Conservation (phyloP, 345 rosid species). For the Excoecaria cochinchinensis region DNA sequence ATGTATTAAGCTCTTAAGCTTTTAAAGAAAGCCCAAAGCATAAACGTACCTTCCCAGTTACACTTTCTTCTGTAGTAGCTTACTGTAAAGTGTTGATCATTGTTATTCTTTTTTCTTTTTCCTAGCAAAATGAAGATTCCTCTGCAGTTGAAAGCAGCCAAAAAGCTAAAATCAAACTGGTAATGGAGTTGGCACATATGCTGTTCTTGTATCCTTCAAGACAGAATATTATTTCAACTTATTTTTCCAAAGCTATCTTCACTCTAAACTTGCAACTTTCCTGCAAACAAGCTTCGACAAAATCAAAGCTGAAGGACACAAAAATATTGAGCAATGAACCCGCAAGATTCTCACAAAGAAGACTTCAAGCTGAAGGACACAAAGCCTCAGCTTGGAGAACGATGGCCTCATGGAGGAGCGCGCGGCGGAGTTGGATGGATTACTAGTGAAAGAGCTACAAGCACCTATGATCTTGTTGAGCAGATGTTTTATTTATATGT, state of each 20-base stretch:
- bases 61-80: neutral
- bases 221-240: neutral
- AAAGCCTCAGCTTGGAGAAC: slow-evolving; percentile 88
- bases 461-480: slow-evolving; percentile 39
- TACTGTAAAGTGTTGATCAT: neutral
- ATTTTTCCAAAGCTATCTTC: neutral
- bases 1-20: slow-evolving; percentile 3
- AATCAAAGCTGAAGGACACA: neutral
- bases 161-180: slow-evolving; percentile 23
- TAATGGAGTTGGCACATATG: slow-evolving; percentile 29
- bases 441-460: slow-evolving; percentile 34
- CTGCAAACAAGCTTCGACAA: slow-evolving; percentile 14
- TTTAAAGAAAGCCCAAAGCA: neutral
- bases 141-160: slow-evolving; percentile 15
- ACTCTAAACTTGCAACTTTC: slow-evolving; percentile 12
- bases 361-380: slow-evolving; percentile 86
- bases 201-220: slow-evolving; percentile 11
- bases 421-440: slow-evolving; percentile 34
- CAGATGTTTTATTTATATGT: slow-evolving; percentile 35
- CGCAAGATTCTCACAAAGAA: slow-evolving; percentile 52
- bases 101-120: slow-evolving; percentile 3
- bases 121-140: slow-evolving; percentile 18
- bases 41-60: neutral
- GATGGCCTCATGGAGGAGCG: slow-evolving; percentile 70
- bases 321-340: slow-evolving; percentile 41